A percentile compares a stretch with the other conserved stretches of the same genome.
These are phyloP conservation scores for Globisporangium ultimum DNA, from an alignment of 352 stramenopile species.

Conservation along the genomic window DNA sequence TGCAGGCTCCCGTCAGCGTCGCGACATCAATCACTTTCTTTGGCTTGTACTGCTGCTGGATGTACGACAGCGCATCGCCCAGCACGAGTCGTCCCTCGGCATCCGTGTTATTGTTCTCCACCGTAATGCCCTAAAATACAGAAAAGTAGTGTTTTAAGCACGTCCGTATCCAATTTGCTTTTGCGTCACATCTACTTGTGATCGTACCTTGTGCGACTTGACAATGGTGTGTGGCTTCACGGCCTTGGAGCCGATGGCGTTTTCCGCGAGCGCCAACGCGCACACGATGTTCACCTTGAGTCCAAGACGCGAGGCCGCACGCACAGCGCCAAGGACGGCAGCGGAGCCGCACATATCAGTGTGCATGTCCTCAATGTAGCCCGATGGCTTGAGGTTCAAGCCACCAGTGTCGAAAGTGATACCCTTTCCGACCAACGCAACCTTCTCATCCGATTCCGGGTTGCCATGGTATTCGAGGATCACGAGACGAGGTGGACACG, in stretches of 20 bases:
- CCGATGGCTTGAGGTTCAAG: constrained; percentile 92
- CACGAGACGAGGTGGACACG: constrained; percentile 72
- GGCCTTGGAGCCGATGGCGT: constrained; percentile 83
- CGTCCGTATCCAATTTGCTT: no score
- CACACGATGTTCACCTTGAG: constrained; percentile 84
- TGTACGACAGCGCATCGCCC: constrained; percentile 86
- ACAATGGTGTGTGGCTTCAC: constrained; percentile 87
- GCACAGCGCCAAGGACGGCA: constrained; percentile 78
- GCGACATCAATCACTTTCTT: constrained; percentile 94
- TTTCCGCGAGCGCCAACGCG: constrained; percentile 76
- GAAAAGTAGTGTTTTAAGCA: no score
- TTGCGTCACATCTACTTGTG: no score
- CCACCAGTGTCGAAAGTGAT: constrained; percentile 95
- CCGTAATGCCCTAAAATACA: constrained; percentile 59
- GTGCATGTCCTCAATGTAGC: constrained; percentile 91
- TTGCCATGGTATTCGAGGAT: constrained; percentile 82
- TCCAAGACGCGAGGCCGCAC: constrained; percentile 57
- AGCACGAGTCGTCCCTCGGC: constrained; percentile 91
- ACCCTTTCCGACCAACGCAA: constrained; percentile 92
- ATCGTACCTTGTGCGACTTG: constrained; percentile 74
- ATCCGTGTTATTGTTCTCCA: constrained; percentile 92
- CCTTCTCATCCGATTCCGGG: constrained; percentile 51
- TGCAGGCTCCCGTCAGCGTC: constrained; percentile 91
- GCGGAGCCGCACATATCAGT: constrained; percentile 91
- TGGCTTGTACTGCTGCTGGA: constrained; percentile 85